phyloP scores from a whole-genome alignment of 352 stramenopile genomes.

The Globisporangium megalacanthum region DNA sequence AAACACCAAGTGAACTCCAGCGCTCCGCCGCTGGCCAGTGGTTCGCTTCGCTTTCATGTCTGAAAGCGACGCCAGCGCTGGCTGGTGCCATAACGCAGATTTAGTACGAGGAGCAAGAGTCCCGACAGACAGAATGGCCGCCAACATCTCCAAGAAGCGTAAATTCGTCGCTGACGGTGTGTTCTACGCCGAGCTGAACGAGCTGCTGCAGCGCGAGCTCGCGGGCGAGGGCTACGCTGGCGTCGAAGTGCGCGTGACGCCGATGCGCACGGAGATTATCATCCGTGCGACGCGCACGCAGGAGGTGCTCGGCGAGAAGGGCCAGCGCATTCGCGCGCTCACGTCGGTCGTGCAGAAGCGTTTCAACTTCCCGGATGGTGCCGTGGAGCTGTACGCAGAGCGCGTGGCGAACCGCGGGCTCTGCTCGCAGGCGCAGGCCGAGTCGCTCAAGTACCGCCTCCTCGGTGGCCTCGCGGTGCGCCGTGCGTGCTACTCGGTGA shows the following conservation, averaged over 20 bases:
- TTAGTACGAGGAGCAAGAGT: constrained; percentile 19
- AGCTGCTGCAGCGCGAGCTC: constrained; percentile 97
- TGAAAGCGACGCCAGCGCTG: not conserved
- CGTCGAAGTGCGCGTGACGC: constrained; percentile 98
- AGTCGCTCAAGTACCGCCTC: constrained; percentile 99
- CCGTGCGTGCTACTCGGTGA: constrained; percentile 98
- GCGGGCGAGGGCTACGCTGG: constrained; percentile 98
- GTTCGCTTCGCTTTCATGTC: not conserved
- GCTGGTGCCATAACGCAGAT: constrained; percentile 10
- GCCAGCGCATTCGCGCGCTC: constrained; percentile 98
- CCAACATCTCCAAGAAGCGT: constrained; percentile 98
- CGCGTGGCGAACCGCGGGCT: constrained; percentile 97
- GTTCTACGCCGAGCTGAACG: constrained; percentile 99
- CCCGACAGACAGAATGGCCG: constrained; percentile 43
- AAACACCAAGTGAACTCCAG: too few species aligned
- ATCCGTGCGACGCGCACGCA: constrained; percentile 99
- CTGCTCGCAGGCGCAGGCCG: constrained; percentile 97
- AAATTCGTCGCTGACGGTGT: constrained; percentile 99
- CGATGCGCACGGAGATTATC: constrained; percentile 99
- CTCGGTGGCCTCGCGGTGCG: constrained; percentile 97
- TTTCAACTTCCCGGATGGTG: constrained; percentile 93
- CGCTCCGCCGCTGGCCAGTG: not conserved
- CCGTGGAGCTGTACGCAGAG: constrained; percentile 99
- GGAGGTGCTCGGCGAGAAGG: constrained; percentile 99
- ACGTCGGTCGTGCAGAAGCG: constrained; percentile 99